phyloP scores from a whole-genome alignment of 169 alveolate species.

The Plasmodium billcollinsi region DNA sequence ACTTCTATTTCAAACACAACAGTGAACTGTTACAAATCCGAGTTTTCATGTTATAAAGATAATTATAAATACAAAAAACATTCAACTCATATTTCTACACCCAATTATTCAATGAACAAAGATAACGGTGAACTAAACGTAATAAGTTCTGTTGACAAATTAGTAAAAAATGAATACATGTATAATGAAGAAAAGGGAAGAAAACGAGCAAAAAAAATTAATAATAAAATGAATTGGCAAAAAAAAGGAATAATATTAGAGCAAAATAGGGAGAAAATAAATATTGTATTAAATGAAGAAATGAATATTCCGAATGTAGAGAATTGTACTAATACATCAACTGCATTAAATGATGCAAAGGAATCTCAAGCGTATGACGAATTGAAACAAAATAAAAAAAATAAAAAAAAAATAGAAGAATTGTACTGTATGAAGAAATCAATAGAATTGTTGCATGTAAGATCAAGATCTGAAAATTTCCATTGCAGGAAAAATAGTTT shows the following conservation, averaged over 20 bases:
- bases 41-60: constrained; percentile 8
- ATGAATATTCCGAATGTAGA: too few relatives aligned
- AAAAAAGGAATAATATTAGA: background rate
- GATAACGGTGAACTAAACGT: background rate
- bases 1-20: constrained; percentile 13
- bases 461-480: constrained; percentile 43
- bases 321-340: too few relatives aligned
- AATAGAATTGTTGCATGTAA: background rate
- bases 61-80: background rate
- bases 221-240: background rate
- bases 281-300: too few relatives aligned
- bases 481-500: constrained; percentile 11
- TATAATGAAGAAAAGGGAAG: background rate
- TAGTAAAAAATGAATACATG: background rate
- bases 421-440: too few relatives aligned
- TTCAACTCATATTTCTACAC: background rate
- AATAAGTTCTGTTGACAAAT: background rate
- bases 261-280: background rate
- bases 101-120: background rate
- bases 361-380: background rate
- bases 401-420: background rate
- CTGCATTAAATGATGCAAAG: background rate
- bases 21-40: constrained; percentile 24
- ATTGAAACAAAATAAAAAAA: background rate
- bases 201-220: background rate